A percentile compares a stretch with the other conserved stretches of the same genome.
Evolutionary conservation across 2,329 filamentous ascomycete species (phyloP).

Genomic region (Pseudogymnoascus sp.): DNA sequence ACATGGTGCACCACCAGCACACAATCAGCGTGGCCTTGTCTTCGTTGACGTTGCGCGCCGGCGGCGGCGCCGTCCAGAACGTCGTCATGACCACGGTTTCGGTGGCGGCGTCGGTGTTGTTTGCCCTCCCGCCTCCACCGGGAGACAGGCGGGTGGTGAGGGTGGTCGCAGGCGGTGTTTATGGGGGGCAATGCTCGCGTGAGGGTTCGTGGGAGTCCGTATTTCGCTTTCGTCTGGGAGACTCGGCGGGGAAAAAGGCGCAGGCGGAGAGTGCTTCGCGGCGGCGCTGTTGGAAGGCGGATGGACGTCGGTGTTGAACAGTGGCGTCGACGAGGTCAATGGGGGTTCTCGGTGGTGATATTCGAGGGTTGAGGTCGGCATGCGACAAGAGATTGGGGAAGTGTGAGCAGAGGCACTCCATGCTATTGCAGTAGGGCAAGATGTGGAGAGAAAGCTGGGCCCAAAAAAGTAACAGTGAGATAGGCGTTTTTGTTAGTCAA

Average conservation of each 20-base stretch:
- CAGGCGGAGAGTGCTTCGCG: not conserved
- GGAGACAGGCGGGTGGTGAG: slow-evolving; percentile 48
- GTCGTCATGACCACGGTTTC: slow-evolving; percentile 38
- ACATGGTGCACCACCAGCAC: slow-evolving; percentile 90
- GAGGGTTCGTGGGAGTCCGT: not conserved
- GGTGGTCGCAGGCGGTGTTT: slow-evolving; percentile 10
- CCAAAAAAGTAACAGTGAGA: slow-evolving; percentile 3
- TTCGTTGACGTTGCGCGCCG: slow-evolving; percentile 28
- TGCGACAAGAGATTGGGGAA: slow-evolving; percentile 4
- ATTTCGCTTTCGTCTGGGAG: not conserved
- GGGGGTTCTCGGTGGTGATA: not conserved
- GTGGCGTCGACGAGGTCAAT: not conserved
- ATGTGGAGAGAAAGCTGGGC: not conserved
- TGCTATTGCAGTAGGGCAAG: slow-evolving; percentile 1
- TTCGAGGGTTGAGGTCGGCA: slow-evolving; percentile 2
- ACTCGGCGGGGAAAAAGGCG: not conserved
- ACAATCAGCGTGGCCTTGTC: slow-evolving; percentile 92
- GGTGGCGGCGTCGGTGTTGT: slow-evolving; percentile 31
- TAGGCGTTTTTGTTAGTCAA: slow-evolving; percentile 1
- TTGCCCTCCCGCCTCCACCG: slow-evolving; percentile 52
- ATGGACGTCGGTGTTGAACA: not conserved
- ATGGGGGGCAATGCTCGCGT: not conserved
- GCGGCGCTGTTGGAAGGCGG: not conserved
- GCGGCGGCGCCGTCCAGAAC: slow-evolving; percentile 45
- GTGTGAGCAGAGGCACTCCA: slow-evolving; percentile 1